Base-by-base conservation (phyloP, 768 basidiomycete genomes). In the Suillus americanus region DNA sequence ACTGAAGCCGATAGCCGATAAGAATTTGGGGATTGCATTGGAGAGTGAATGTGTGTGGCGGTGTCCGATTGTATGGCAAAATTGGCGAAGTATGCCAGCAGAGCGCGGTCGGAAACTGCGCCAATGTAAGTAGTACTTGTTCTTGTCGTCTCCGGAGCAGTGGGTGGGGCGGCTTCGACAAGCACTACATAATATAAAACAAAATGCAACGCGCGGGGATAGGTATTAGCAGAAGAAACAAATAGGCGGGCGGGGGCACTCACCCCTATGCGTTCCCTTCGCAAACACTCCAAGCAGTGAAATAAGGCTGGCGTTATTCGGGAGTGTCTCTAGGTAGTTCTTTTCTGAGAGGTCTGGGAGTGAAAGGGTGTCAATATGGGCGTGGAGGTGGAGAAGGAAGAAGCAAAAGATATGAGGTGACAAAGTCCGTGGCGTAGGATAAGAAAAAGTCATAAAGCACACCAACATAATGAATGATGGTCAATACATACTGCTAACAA, bases 301-400 rank as follows among this genome's bases (percentile, higher is more conserved):
- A 14, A 92, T 73, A 28, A 91, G 70, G 3, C 82, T 88, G 2
- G 91, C 89, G 50, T 87, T 83, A 64, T 89, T 76, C 0, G 88
- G 82, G 8, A 92, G 73, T 25, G 79, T 79, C 62, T 90, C 83
- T 37, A 93, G 80, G 10, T 90, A 88, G 66, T 94, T 94, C 81
- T 94, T 94, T 75, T 92, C 89, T 14, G 92, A 94, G 40, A 94
- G 80, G 75, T 94, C 92, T 94, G 53, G 12, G 30, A 33, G 20
- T n/a, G 20, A 37, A 14, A 14, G 7, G 7, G 54, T 61, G 66
- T 69, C 51, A 66, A 60, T 20, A 55, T n/a, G 5, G 1, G 30
- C 18, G 53, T 33, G 9, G 30, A 54, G 28, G 7, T 6, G 53
- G 28, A 33, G 14, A 7, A 50, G 14, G 23, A 40, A 10, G 2